These are phyloP conservation scores for Scutellaria minor DNA, from an alignment of 257 asterid species.

Conservation along the genomic window DNA sequence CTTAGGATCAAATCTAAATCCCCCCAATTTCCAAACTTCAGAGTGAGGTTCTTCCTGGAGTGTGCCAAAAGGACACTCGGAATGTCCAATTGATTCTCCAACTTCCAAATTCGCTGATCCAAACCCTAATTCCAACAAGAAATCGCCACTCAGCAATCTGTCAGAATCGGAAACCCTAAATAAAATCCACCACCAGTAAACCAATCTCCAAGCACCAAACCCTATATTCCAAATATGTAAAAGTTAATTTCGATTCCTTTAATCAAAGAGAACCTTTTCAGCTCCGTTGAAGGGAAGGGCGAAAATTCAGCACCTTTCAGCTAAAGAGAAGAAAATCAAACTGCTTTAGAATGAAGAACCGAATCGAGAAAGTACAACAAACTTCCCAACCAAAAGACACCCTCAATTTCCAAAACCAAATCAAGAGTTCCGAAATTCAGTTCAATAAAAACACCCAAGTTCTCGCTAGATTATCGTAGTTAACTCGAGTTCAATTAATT, in stretches of 20 bases:
- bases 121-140: conserved; percentile 34
- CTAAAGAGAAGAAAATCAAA: conserved; percentile 28
- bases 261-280: conserved; percentile 21
- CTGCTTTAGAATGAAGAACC: conserved; percentile 33
- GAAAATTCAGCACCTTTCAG: conserved; percentile 29
- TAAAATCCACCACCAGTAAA: conserved; percentile 35
- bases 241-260: conserved; percentile 35
- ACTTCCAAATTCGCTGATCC: conserved; percentile 26
- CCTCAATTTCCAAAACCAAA: conserved; percentile 32
- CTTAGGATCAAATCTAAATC: conserved; percentile 37
- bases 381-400: conserved; percentile 2
- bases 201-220: conserved; percentile 37
- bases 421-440: conserved; percentile 22
- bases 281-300: conserved; percentile 10
- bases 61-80: conserved; percentile 30
- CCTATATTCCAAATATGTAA: conserved; percentile 36
- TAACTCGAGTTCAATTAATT: conserved; percentile 30
- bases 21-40: conserved; percentile 31
- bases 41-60: conserved; percentile 23
- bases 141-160: conserved; percentile 41
- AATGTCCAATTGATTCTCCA: conserved; percentile 28
- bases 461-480: conserved; percentile 22
- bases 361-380: conserved; percentile 34
- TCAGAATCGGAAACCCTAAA: conserved; percentile 46
- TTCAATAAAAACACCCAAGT: conserved; percentile 23